Percentiles rank a stretch among this genome's conserved stretches.
These are phyloP conservation scores for Fusarium xyrophilum DNA, from an alignment of 2,329 filamentous ascomycete species.

Conservation along the genomic window DNA sequence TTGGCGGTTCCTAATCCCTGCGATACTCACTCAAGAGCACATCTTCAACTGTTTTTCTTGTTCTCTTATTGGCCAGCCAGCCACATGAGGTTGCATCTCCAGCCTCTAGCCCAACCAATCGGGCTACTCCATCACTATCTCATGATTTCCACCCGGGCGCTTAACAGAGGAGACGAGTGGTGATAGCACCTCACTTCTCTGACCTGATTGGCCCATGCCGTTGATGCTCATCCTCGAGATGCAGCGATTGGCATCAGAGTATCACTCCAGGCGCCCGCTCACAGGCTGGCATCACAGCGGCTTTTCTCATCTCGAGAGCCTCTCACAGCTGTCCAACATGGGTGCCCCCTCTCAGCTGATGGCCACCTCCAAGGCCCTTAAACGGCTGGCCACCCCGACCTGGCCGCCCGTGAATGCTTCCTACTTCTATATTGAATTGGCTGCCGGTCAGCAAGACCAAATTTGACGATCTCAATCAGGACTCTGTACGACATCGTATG, in stretches of 20 bases:
- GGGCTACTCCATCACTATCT: conserved; percentile 23
- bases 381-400: conserved; percentile 39
- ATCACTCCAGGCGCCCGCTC: conserved; percentile 35
- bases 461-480: conserved; percentile 5
- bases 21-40: conserved; percentile 20
- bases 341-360: conserved; percentile 16
- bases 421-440: conserved; percentile 16
- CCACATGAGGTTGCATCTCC: conserved; percentile 21
- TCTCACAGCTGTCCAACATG: conserved; percentile 23
- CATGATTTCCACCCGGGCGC: conserved; percentile 43
- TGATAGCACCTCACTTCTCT: conserved; percentile 21
- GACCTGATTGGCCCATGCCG: conserved; percentile 40
- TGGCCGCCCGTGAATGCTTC: conserved; percentile 7
- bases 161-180: conserved; percentile 39
- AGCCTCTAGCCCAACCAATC: conserved; percentile 40
- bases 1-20: conserved; percentile 19
- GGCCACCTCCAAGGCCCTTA: conserved; percentile 39
- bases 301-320: conserved; percentile 23
- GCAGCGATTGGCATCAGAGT: conserved; percentile 28
- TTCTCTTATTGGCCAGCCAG: conserved; percentile 37
- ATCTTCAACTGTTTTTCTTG: conserved; percentile 18
- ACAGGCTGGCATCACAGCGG: conserved; percentile 32
- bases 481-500: conserved; percentile 22
- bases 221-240: conserved; percentile 11
- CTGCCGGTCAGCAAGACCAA: conserved; percentile 25